Base-by-base conservation (phyloP, 352 stramenopile genomes). In the Globisporangium ultimum region DNA sequence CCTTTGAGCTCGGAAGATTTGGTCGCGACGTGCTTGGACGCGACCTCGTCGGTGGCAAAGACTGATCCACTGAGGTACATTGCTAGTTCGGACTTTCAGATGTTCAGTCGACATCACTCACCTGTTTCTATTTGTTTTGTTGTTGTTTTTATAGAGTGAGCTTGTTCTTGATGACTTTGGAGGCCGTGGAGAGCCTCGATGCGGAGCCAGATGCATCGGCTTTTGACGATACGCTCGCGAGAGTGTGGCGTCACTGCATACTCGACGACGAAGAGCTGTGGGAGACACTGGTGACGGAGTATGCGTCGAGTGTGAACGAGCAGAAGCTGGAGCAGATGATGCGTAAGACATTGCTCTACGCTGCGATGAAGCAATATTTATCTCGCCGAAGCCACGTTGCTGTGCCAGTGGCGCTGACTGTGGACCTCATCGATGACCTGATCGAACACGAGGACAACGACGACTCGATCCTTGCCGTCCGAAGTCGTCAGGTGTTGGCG, bases 281-380 rank as follows among this genome's bases (percentile, higher is more conserved):
- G 84, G 55, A 70, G 21, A 64, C 63, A 12, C 36, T 94, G 20
- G 52, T 88, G 5, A 61, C 69, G 3, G 80, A 89, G 50, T 80
- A 81, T 22, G 62, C 66, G 12, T 70, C 71, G 3, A 68, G 75
- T 43, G 71, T 83, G 13, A 91, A 89, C 55, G 84, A 94, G 15
- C 69, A 84, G 13, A 74, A 76, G 34, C 42, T 87, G 7, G 84
- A 91, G 60, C 58, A 55, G 10, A 52, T 84, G 21, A 94, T 94
- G 82, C 74, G 77, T 40, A 56, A 75, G 56, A 89, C 80, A n/a
- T 62, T 94, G 48, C 57, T 94, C 21, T 94, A 82, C 63, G 63
- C 76, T 46, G 70, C 62, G 9, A 87, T 85, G 71, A 74, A 71
- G 48, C 71, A 84, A 50, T 86, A 88, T 67, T 54, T 60, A 34